Conservation (phyloP, 1,139 yeast species). For the Geotrichum histeridarum region DNA sequence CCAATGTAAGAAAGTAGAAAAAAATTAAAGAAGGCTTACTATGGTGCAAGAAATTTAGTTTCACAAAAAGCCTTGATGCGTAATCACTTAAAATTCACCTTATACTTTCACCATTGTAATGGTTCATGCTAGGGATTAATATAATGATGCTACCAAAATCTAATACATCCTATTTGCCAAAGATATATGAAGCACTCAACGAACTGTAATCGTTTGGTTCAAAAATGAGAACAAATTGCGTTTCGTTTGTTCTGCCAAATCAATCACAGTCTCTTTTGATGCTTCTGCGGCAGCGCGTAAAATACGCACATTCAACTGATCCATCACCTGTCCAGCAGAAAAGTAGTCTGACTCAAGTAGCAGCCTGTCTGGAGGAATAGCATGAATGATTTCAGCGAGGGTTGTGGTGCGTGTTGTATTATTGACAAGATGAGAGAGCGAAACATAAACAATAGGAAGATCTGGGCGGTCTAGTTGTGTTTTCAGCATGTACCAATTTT, state of each 20-base stretch:
- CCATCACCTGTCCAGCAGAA: conserved; percentile 32
- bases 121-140: no score
- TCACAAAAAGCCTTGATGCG: no score
- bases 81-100: no score
- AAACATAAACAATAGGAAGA: conserved; percentile 38
- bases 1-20: no score
- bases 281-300: conserved; percentile 9
- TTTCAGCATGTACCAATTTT: conserved; percentile 46
- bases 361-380: conserved; percentile 40
- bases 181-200: not conserved
- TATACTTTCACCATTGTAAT: no score
- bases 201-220: not conserved
- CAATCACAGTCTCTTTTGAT: conserved; percentile 11
- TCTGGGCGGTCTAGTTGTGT: conserved; percentile 19
- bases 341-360: conserved; percentile 53
- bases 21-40: no score
- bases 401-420: conserved; percentile 30
- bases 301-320: conserved; percentile 17
- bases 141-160: no score
- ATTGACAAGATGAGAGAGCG: conserved; percentile 62
- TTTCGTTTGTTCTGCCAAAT: conserved; percentile 6
- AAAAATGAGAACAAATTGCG: conserved; percentile 1
- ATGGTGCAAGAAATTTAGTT: no score
- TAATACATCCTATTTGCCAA: not conserved
- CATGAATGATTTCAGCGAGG: conserved; percentile 32